These are phyloP conservation scores for Astragalus glycyphyllos DNA, from an alignment of 306 rosid genomes.

Conservation along the genomic window DNA sequence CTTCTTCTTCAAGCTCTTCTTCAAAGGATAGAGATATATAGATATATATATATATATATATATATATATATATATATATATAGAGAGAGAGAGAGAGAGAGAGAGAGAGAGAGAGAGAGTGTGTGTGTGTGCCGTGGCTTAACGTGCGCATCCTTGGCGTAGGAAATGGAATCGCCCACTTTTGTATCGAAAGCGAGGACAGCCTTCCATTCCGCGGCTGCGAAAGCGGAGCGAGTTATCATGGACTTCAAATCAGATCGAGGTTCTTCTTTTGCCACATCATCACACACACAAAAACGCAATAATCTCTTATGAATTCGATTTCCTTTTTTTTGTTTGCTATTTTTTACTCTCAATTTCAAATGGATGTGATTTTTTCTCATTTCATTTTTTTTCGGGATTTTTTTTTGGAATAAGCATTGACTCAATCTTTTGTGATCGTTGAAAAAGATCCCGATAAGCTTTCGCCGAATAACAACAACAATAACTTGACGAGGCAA, in stretches of 20 bases:
- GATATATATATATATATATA: neutral
- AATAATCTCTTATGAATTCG: neutral
- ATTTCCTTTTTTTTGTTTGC: neutral
- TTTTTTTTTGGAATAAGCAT: slow-evolving; percentile 33
- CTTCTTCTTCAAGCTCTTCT: neutral
- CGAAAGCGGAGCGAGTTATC: slow-evolving; percentile 95
- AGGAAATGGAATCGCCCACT: slow-evolving; percentile 80
- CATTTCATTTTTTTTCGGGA: neutral
- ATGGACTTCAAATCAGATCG: slow-evolving; percentile 87
- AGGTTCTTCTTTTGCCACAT: slow-evolving; percentile 53
- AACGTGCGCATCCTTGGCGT: slow-evolving; percentile 45
- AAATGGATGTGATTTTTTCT: slow-evolving; percentile 14
- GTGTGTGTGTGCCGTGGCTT: neutral
- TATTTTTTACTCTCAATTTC: slow-evolving; percentile 4
- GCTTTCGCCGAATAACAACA: slow-evolving; percentile 41
- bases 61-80: neutral
- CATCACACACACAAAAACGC: neutral
- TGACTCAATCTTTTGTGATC: slow-evolving; percentile 52
- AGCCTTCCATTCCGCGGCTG: slow-evolving; percentile 97
- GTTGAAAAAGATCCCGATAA: slow-evolving; percentile 70
- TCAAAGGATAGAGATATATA: neutral
- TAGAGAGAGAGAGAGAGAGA: neutral
- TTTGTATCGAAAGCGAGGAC: slow-evolving; percentile 93
- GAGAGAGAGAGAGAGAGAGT: neutral
- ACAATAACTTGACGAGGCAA: slow-evolving; percentile 42